phyloP scores from a whole-genome alignment of 495 filamentous ascomycete genomes.

The Podospora didyma region DNA sequence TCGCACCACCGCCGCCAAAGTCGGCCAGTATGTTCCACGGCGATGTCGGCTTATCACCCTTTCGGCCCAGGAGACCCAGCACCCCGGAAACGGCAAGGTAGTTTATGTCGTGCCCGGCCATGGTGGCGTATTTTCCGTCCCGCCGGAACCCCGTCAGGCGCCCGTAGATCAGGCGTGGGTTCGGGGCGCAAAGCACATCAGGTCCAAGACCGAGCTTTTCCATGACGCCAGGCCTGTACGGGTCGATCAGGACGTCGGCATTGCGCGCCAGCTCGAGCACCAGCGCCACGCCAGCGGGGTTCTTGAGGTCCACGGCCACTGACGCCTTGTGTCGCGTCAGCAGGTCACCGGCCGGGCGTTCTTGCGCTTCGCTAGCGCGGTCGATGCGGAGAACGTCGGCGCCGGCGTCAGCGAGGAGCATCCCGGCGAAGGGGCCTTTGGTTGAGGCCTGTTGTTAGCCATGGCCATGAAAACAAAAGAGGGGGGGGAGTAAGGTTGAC shows the following conservation, averaged over 20 bases:
- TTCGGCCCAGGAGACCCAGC: constrained; percentile 68
- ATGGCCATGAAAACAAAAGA: not conserved
- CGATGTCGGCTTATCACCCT: constrained; percentile 64
- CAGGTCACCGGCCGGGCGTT: constrained; percentile 56
- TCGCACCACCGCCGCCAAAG: constrained; percentile 86
- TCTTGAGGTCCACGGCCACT: constrained; percentile 73
- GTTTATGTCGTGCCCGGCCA: constrained; percentile 99
- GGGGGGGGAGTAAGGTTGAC: constrained; percentile 1
- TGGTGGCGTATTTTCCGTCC: constrained; percentile 75
- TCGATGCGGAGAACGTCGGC: constrained; percentile 87
- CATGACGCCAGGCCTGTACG: constrained; percentile 84
- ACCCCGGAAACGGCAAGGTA: constrained; percentile 88
- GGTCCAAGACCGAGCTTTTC: constrained; percentile 78
- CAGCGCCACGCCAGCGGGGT: constrained; percentile 54
- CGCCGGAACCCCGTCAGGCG: constrained; percentile 87
- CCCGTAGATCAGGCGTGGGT: constrained; percentile 75
- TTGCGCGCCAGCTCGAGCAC: constrained; percentile 58
- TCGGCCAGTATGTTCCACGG: constrained; percentile 84
- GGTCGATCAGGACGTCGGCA: constrained; percentile 84
- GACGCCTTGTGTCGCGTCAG: constrained; percentile 76
- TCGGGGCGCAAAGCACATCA: constrained; percentile 54
- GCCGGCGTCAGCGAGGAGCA: constrained; percentile 85
- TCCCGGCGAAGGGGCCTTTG: constrained; percentile 79
- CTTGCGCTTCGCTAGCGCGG: constrained; percentile 34
- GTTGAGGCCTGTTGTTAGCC: not conserved